Percentiles rank a stretch among this genome's conserved stretches.
Evolutionary conservation across 768 basidiomycete species (phyloP).

Genomic region (Candolleomyces efflorescens): DNA sequence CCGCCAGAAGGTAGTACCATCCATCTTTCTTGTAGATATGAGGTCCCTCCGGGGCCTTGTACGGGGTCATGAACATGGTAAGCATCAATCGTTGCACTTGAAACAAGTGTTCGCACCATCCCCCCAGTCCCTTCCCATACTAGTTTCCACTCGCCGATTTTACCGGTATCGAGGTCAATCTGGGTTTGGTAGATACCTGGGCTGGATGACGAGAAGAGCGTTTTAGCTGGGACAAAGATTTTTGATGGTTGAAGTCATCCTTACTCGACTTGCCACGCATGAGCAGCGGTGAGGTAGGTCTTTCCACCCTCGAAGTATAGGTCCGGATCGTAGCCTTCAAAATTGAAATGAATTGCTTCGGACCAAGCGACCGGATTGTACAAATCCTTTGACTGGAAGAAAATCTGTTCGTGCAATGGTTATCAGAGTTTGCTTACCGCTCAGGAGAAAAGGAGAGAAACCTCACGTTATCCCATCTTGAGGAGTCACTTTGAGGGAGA

Average conservation of each 20-base stretch:
- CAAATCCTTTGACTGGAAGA: slow-evolving; percentile 18
- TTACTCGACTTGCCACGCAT: slow-evolving; percentile 19
- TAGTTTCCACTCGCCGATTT: slow-evolving; percentile 14
- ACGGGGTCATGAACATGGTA: neutral
- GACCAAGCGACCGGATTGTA: slow-evolving; percentile 23
- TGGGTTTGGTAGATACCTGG: slow-evolving; percentile 20
- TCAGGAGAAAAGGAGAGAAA: neutral
- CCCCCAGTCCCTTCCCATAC: slow-evolving; percentile 25
- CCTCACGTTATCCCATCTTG: slow-evolving; percentile 21
- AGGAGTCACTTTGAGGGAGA: slow-evolving; percentile 13
- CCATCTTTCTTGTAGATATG: slow-evolving; percentile 22
- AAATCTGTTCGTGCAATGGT: slow-evolving; percentile 8
- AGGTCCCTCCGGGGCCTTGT: slow-evolving; percentile 22
- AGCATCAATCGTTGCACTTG: neutral
- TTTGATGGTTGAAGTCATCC: too few relatives aligned
- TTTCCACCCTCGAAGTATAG: slow-evolving; percentile 30
- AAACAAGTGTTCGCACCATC: slow-evolving; percentile 3
- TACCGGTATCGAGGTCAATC: slow-evolving; percentile 19
- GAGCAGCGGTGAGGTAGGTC: slow-evolving; percentile 25
- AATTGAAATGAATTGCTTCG: slow-evolving; percentile 26
- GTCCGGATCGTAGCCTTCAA: slow-evolving; percentile 29
- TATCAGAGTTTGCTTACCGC: too few relatives aligned
- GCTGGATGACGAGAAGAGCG: slow-evolving; percentile 1
- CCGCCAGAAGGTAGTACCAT: slow-evolving; percentile 32
- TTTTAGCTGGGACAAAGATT: too few relatives aligned